Evolutionary conservation across 805 yeast genomes (phyloP).

Genomic region (Ogataea methanolica): DNA sequence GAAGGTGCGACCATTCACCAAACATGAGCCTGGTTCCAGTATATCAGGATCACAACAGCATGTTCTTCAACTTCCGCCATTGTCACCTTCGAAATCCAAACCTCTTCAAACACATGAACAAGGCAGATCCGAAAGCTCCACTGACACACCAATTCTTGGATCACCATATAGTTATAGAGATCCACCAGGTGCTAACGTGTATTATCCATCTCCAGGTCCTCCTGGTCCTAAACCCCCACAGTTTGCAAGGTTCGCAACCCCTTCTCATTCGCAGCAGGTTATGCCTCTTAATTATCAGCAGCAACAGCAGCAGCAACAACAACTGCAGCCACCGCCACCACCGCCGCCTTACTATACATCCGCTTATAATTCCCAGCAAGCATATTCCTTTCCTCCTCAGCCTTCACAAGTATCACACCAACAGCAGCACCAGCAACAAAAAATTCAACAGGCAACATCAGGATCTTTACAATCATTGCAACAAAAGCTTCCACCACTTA

Average conservation of each 20-base stretch:
- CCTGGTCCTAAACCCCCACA: slow-evolving; percentile 1
- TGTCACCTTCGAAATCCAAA: slow-evolving; percentile 13
- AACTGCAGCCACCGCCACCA: slow-evolving; percentile 4
- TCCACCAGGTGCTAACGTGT: not conserved
- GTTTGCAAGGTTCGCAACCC: not conserved
- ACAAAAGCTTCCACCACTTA: not conserved
- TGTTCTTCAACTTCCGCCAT: not conserved
- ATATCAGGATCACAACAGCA: too few relatives aligned
- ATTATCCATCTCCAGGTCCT: not conserved
- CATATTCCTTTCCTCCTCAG: slow-evolving; percentile 9
- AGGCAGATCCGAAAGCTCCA: slow-evolving; percentile 13
- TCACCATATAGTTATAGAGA: slow-evolving; percentile 22
- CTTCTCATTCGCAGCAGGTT: slow-evolving; percentile 2
- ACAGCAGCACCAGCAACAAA: slow-evolving; percentile 3
- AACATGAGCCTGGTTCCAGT: not conserved
- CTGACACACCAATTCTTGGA: slow-evolving; percentile 9
- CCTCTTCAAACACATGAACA: slow-evolving; percentile 13
- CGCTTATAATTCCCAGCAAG: slow-evolving; percentile 10
- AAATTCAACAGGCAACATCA: not conserved
- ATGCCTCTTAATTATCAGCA: slow-evolving; percentile 6
- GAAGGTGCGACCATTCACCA: not conserved
- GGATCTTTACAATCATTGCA: slow-evolving; percentile 1
- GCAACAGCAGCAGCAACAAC: slow-evolving; percentile 5
- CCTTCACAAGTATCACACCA: not conserved
- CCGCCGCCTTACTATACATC: slow-evolving; percentile 9